Percentiles rank a stretch among this genome's conserved stretches.
Conservation (phyloP, 1,284 basidiomycete genomes). For the Ustilago cynodontis region DNA sequence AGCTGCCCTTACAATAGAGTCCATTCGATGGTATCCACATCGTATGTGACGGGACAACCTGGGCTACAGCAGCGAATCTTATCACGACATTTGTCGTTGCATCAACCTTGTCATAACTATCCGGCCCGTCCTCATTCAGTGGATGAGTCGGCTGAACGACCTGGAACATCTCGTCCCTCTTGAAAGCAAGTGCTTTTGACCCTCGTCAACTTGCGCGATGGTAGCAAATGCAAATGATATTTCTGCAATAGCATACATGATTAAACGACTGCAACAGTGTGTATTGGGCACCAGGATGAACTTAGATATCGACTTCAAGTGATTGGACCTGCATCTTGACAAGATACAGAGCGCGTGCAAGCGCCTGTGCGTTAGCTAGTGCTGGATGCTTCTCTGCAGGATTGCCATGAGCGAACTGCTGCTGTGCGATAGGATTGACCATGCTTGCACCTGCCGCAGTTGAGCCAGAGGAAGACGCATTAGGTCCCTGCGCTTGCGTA, state of each 20-base stretch:
- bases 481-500: constrained; percentile 9
- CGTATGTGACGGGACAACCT: constrained; percentile 26
- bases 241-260: not conserved
- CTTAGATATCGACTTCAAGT: constrained; percentile 29
- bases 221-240: not conserved
- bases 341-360: constrained; percentile 42
- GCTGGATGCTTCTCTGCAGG: constrained; percentile 53
- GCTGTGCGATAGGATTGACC: constrained; percentile 30
- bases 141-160: constrained; percentile 44
- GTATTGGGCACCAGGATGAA: not conserved
- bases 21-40: constrained; percentile 16
- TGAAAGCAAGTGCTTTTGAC: not conserved
- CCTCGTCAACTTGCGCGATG: not conserved
- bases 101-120: constrained; percentile 47
- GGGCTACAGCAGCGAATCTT: constrained; percentile 22
- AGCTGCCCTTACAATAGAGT: constrained; percentile 24
- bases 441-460: constrained; percentile 1
- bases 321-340: constrained; percentile 52
- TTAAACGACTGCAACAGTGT: not conserved
- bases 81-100: constrained; percentile 13
- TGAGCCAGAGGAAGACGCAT: not conserved
- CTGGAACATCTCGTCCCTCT: constrained; percentile 23
- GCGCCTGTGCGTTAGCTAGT: constrained; percentile 47
- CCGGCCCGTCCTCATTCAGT: constrained; percentile 24
- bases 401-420: constrained; percentile 33